These are phyloP conservation scores for Botrytis aclada DNA, from an alignment of 2,329 filamentous ascomycete species.

Conservation along the genomic window DNA sequence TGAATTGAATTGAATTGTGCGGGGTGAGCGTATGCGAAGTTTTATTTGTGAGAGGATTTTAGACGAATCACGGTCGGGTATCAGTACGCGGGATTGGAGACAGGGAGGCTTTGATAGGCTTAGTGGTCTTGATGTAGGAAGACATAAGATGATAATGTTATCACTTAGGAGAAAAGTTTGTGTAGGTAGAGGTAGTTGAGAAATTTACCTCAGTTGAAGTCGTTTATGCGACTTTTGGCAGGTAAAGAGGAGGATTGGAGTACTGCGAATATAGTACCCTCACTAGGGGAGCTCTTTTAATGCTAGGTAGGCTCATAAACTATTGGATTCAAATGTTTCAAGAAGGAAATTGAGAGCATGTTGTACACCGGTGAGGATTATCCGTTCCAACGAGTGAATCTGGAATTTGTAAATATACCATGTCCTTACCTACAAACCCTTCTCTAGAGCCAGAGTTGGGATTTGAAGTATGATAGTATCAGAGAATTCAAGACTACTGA, in stretches of 20 bases:
- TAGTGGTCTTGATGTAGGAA: neutral
- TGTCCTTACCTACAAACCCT: neutral
- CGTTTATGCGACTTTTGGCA: too few species aligned
- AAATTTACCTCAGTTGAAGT: neutral
- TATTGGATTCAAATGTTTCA: accelerated
- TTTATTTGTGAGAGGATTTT: neutral
- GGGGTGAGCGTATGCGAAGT: neutral
- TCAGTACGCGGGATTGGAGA: neutral
- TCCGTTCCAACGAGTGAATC: neutral
- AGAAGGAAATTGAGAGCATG: neutral
- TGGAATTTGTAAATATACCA: neutral
- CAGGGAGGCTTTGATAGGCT: too few species aligned
- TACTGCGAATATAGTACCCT: neutral
- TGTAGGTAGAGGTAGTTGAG: too few species aligned
- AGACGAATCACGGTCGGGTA: neutral
- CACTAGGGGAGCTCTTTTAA: accelerated
- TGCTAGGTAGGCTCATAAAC: accelerated
- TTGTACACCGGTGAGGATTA: neutral
- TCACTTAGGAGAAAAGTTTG: too few species aligned
- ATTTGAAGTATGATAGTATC: neutral
- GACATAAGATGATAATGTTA: too few species aligned
- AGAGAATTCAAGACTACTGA: neutral
- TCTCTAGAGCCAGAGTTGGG: neutral
- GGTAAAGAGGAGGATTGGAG: neutral
- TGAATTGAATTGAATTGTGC: neutral